Evolutionary conservation across 768 basidiomycete species (phyloP), one percentile per base, ranked within the genome.

Genomic region (Termitomyces sp.): DNA sequence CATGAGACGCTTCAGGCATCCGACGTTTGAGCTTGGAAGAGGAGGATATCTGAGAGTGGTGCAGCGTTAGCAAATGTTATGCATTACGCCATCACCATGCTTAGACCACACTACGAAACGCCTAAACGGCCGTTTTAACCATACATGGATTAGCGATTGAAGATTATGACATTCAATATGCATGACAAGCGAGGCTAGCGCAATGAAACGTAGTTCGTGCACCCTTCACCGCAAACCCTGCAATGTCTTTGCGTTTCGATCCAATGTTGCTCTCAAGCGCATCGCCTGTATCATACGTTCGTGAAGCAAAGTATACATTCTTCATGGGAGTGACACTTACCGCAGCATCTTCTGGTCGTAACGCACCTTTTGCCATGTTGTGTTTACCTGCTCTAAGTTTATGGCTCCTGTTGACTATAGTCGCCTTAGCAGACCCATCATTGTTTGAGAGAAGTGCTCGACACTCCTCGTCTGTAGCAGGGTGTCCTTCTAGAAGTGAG

Each of bases 321-420:
- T 37, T n/a, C 34, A 51, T 16, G 43, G n/a, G 5, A 57, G 54
- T 20, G 18, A 43, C 42, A 76, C 85, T 24, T 70, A 91, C 91
- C 51, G 91, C 89, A 52, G 87, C 89, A 69, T 93, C 91, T 69
- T 93, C 91, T 0, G 88, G 88, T 51, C 88, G 79, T 62, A 91
- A 69, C 0, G 90, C 89, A 3, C 90, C 91, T 71, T 93, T 93
- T 2, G 91, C 92, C 89, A 92, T 91, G 67, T 93, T 93, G 63
- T 92, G 89, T 64, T 89, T 92, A 5, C 89, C 86, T 26, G 82
- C 77, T 59, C 84, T 79, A 14, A 85, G 72, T 62, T 81, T 83
- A 55, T 85, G 81, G 53, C 71, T 76, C 49, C 83, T 61, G 68
- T 76, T 64, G 67, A 75, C 43, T 64, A 73, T 75, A 47, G 67